Percentiles rank a stretch among this genome's conserved stretches.
phyloP scores from a whole-genome alignment of 2,329 filamentous ascomycete species.

The Alternaria gansuensis region DNA sequence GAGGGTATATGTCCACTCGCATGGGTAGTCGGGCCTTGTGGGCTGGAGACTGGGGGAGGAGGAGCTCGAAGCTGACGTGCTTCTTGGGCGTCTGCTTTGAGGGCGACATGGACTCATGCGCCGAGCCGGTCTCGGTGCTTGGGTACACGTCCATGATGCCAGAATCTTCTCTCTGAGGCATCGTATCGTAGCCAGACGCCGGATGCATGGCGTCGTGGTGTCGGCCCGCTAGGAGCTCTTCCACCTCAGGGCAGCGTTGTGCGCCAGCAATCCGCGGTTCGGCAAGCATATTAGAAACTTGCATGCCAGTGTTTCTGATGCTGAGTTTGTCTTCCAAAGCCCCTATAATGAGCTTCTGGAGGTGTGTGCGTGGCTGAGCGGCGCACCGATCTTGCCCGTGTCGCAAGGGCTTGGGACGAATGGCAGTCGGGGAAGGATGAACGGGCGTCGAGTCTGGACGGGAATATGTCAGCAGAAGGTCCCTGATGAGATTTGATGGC shows the following conservation, averaged over 20 bases:
- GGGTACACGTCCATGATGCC: conserved; percentile 49
- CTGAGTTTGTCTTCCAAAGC: conserved; percentile 20
- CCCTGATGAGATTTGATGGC: conserved; percentile 31
- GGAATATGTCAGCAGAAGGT: conserved; percentile 34
- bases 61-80: conserved; percentile 80
- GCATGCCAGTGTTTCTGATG: conserved; percentile 35
- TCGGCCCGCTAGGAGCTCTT: conserved; percentile 41
- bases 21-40: conserved; percentile 80
- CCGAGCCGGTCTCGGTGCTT: conserved; percentile 45
- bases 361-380: conserved; percentile 34
- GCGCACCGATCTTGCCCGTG: conserved; percentile 52
- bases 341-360: conserved; percentile 31
- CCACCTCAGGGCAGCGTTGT: conserved; percentile 38
- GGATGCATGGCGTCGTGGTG: conserved; percentile 41
- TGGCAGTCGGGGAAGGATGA: conserved; percentile 44
- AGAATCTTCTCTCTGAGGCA: conserved; percentile 39
- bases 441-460: conserved; percentile 34
- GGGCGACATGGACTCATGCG: conserved; percentile 49
- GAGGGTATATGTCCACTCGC: conserved; percentile 89
- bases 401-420: conserved; percentile 50
- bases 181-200: conserved; percentile 40
- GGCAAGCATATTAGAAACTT: conserved; percentile 45
- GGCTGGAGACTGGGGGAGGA: conserved; percentile 73
- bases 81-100: conserved; percentile 60
- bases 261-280: conserved; percentile 38